Evolutionary conservation across 148 eudicot genomes (phyloP).

Genomic region (Chenopodium album): DNA sequence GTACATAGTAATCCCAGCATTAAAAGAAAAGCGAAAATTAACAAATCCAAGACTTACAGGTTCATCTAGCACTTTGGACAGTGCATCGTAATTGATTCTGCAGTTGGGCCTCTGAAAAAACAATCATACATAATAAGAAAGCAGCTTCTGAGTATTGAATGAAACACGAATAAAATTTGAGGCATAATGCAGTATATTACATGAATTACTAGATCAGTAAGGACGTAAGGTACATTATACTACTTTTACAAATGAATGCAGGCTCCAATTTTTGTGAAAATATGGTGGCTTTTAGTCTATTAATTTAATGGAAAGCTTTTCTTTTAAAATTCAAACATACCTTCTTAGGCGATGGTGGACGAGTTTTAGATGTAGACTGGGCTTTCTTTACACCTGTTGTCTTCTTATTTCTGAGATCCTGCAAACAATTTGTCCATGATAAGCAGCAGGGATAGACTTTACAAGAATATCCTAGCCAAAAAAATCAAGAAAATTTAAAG

Average conservation of each 20-base stretch:
- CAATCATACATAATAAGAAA: not conserved
- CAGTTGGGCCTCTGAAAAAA: constrained; percentile 24
- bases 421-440: not conserved
- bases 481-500: not conserved
- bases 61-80: constrained; percentile 21
- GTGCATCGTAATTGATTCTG: constrained; percentile 29
- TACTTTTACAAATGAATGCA: not conserved
- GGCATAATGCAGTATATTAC: not conserved
- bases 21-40: not conserved
- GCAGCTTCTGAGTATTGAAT: too few species aligned
- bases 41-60: constrained; percentile 28
- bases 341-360: constrained; percentile 18
- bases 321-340: not conserved
- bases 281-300: not conserved
- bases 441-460: not conserved
- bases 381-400: constrained; percentile 21
- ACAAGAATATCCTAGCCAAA: not conserved
- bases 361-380: constrained; percentile 15
- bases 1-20: too few species aligned
- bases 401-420: constrained; percentile 22
- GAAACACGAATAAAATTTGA: too few species aligned
- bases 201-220: not conserved
- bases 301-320: not conserved
- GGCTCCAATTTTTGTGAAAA: not conserved
- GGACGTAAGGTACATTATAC: not conserved